phyloP scores from a whole-genome alignment of 768 basidiomycete genomes.

The Termitomyces sp. region DNA sequence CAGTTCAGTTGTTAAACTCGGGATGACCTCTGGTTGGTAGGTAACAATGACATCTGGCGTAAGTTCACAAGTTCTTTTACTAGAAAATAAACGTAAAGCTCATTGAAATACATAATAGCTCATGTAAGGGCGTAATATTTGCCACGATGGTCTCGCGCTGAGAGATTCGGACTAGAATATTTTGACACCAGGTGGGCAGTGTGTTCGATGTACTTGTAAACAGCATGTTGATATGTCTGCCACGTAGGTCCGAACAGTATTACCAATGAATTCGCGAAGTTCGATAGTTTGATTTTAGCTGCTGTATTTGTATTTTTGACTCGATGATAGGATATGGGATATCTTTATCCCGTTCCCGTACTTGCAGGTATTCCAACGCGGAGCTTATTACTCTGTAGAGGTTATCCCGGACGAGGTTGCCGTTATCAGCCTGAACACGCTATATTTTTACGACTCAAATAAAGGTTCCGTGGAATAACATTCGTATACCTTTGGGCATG shows the following conservation, averaged over 20 bases:
- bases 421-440: constrained; percentile 81
- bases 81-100: constrained; percentile 5
- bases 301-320: constrained; percentile 10
- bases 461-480: constrained; percentile 44
- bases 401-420: constrained; percentile 73
- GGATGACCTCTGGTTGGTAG: constrained; percentile 28
- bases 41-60: constrained; percentile 94
- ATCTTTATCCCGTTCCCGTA: constrained; percentile 74
- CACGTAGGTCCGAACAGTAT: constrained; percentile 59
- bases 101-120: constrained; percentile 36
- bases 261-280: constrained; percentile 67
- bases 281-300: constrained; percentile 21
- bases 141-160: constrained; percentile 4
- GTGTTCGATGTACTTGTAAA: neutral
- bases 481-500: constrained; percentile 1
- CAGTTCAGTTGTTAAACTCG: neutral
- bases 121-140: constrained; percentile 39
- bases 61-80: constrained; percentile 23
- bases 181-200: constrained; percentile 47
- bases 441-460: constrained; percentile 90
- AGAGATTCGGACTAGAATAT: constrained; percentile 42
- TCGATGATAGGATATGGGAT: constrained; percentile 63
- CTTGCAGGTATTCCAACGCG: constrained; percentile 78
- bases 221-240: constrained; percentile 6
- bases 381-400: constrained; percentile 81